Conservation (phyloP, 345 rosid species). For the Schrenkiella parvula region DNA sequence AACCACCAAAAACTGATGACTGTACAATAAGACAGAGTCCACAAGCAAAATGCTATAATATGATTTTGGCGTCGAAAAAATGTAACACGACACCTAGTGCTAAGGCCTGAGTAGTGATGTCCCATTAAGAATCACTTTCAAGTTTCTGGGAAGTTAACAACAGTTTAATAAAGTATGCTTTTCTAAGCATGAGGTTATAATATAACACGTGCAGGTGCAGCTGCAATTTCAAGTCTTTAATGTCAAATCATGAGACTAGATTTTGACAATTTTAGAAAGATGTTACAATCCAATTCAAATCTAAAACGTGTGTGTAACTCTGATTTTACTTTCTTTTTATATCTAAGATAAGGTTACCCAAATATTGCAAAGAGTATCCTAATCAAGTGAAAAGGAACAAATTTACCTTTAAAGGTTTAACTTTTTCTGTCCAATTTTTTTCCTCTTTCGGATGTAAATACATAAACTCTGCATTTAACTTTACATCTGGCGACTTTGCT, state of each 20-base stretch:
- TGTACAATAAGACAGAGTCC: neutral
- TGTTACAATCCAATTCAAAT: slow-evolving; percentile 6
- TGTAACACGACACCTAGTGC: slow-evolving; percentile 18
- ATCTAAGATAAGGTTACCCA: slow-evolving; percentile 26
- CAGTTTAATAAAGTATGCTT: neutral
- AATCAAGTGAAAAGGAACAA: slow-evolving; percentile 1
- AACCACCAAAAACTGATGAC: slow-evolving; percentile 19
- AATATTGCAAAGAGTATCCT: neutral
- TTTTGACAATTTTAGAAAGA: neutral
- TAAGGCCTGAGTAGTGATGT: slow-evolving; percentile 16
- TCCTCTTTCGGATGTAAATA: neutral
- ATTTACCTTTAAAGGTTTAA: slow-evolving; percentile 4
- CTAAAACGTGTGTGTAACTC: slow-evolving; percentile 10
- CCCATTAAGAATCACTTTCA: slow-evolving; percentile 24
- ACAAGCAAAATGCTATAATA: slow-evolving; percentile 22
- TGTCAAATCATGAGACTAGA: slow-evolving; percentile 21
- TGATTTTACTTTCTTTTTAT: slow-evolving; percentile 15
- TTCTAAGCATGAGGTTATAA: neutral
- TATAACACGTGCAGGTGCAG: slow-evolving; percentile 27
- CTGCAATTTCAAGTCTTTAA: slow-evolving; percentile 10
- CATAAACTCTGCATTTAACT: slow-evolving; percentile 3
- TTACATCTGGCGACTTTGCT: slow-evolving; percentile 19
- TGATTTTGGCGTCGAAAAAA: slow-evolving; percentile 2
- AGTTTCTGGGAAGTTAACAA: slow-evolving; percentile 13
- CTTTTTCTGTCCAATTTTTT: neutral